Percentiles rank a stretch among this genome's conserved stretches.
Evolutionary conservation across 805 yeast genomes (phyloP).

Genomic region (Ogataea zsoltii): DNA sequence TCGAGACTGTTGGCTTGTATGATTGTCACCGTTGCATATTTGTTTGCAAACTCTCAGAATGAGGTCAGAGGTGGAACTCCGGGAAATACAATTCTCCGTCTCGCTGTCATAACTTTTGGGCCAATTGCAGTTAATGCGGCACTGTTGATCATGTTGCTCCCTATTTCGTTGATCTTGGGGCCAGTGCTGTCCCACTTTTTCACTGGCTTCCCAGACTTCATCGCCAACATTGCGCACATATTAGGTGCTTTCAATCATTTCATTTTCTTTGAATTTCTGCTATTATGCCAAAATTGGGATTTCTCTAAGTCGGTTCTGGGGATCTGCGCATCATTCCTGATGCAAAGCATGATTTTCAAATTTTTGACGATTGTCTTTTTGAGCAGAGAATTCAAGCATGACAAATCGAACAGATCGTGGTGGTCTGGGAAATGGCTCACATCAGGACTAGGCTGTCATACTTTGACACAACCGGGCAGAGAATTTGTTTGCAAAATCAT

Average conservation of each 20-base stretch:
- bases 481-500: slow-evolving; percentile 62
- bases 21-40: slow-evolving; percentile 45
- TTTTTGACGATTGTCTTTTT: slow-evolving; percentile 49
- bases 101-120: slow-evolving; percentile 44
- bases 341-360: slow-evolving; percentile 62
- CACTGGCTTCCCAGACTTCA: slow-evolving; percentile 46
- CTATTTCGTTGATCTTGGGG: slow-evolving; percentile 48
- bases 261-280: slow-evolving; percentile 58
- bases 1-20: slow-evolving; percentile 39
- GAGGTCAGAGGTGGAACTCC: slow-evolving; percentile 38
- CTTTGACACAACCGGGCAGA: slow-evolving; percentile 62
- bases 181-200: slow-evolving; percentile 49
- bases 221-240: slow-evolving; percentile 59
- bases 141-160: slow-evolving; percentile 41
- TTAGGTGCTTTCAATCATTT: slow-evolving; percentile 54
- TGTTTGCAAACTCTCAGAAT: slow-evolving; percentile 56
- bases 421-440: slow-evolving; percentile 77
- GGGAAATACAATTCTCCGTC: slow-evolving; percentile 43
- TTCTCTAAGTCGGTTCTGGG: slow-evolving; percentile 62
- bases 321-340: slow-evolving; percentile 50
- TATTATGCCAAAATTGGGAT: slow-evolving; percentile 69
- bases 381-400: slow-evolving; percentile 63
- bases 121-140: slow-evolving; percentile 49
- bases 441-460: slow-evolving; percentile 61
- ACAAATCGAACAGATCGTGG: slow-evolving; percentile 66